Conservation (phyloP, 345 rosid species). For the Microthlaspi erraticum region DNA sequence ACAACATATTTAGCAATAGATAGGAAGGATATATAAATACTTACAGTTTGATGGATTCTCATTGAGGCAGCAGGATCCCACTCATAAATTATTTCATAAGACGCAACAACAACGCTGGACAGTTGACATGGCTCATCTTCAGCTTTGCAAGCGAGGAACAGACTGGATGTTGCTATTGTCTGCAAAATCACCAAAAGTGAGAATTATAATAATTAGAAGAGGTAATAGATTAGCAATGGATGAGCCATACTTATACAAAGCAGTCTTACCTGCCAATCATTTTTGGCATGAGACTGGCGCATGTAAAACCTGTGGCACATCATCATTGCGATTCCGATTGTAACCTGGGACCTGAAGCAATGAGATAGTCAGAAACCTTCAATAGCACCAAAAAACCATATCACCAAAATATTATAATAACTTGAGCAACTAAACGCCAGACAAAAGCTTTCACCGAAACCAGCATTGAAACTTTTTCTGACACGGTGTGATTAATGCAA, state of each 20-base stretch:
- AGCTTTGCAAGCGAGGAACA: conserved; percentile 64
- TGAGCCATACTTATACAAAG: conserved; percentile 18
- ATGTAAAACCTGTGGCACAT: conserved; percentile 73
- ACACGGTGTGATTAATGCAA: conserved; percentile 35
- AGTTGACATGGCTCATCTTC: conserved; percentile 63
- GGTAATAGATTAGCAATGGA: no score
- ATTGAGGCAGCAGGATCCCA: conserved; percentile 60
- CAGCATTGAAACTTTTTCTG: conserved; percentile 9
- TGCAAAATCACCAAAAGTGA: conserved; percentile 42
- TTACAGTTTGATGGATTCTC: conserved; percentile 63
- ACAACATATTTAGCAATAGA: conserved; percentile 2
- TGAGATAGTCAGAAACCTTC: conserved; percentile 36
- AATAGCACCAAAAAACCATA: conserved; percentile 23
- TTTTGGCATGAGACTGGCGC: conserved; percentile 67
- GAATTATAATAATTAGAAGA: background rate
- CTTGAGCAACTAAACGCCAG: conserved; percentile 25
- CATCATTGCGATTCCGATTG: conserved; percentile 61
- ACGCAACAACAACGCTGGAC: conserved; percentile 50
- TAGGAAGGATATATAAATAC: background rate
- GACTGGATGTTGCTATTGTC: conserved; percentile 61
- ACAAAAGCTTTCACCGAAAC: conserved; percentile 32
- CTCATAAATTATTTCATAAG: conserved; percentile 58
- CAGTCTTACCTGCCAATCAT: conserved; percentile 59
- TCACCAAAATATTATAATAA: background rate
- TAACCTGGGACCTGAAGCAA: conserved; percentile 64